phyloP scores from a whole-genome alignment of 192 early-diverging fungal species.

The Obelidium mucronatum region DNA sequence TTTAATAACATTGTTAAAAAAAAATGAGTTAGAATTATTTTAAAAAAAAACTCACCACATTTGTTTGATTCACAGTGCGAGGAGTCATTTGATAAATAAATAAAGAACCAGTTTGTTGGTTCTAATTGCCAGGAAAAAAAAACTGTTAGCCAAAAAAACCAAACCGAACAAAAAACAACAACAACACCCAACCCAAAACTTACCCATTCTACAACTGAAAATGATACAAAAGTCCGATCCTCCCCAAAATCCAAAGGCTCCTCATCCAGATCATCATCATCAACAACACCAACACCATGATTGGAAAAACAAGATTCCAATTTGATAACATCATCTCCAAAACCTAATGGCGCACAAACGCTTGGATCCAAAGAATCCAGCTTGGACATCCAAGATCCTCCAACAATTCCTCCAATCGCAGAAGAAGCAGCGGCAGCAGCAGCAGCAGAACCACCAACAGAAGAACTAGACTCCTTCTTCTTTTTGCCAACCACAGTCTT shows the following conservation, averaged over 20 bases:
- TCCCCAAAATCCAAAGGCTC: background rate
- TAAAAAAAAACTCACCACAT: background rate
- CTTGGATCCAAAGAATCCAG: background rate
- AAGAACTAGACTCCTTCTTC: background rate
- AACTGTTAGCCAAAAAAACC: background rate
- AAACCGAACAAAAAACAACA: background rate
- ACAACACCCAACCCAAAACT: background rate
- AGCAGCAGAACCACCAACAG: background rate
- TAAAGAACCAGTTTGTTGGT: background rate
- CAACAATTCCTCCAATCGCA: background rate
- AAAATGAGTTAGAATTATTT: background rate
- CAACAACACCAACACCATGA: background rate
- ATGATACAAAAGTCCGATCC: constrained; percentile 15
- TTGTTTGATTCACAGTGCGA: background rate
- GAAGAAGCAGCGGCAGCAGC: background rate
- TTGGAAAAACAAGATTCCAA: background rate
- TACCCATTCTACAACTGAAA: constrained; percentile 20
- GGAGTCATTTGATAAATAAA: background rate
- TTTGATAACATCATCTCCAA: constrained; percentile 1
- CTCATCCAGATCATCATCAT: background rate
- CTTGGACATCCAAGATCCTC: background rate
- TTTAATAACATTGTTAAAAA: background rate
- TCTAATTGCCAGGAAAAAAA: background rate
- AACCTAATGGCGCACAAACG: background rate
- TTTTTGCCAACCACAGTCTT: constrained; percentile 6